Percentiles rank a stretch among this genome's conserved stretches.
phyloP scores from a whole-genome alignment of 2,329 filamentous ascomycete species.

The Paecilomyces fulvus region DNA sequence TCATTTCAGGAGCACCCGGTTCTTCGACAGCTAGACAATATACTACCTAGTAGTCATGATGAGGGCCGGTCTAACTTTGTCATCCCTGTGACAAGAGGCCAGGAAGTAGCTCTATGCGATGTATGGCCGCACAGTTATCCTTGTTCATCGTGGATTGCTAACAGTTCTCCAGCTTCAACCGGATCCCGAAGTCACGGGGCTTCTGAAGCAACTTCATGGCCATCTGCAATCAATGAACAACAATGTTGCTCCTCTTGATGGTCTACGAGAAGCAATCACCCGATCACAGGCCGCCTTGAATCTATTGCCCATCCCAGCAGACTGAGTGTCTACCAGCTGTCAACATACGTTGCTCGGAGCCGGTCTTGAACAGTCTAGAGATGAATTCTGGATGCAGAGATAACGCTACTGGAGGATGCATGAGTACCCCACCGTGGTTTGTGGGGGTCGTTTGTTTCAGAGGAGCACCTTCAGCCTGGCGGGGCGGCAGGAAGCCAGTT shows the following conservation, averaged over 20 bases:
- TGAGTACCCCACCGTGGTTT: background rate
- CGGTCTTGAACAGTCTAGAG: background rate
- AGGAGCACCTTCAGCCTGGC: background rate
- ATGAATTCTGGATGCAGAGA: background rate
- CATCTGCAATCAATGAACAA: constrained; percentile 38
- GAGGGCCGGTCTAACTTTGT: constrained; percentile 18
- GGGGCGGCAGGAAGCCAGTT: background rate
- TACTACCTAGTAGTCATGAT: constrained; percentile 8
- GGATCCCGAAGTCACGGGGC: constrained; percentile 26
- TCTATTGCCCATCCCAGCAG: constrained; percentile 20
- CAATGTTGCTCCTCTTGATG: constrained; percentile 30
- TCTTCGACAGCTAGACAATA: constrained; percentile 26
- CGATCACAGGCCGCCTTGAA: constrained; percentile 29
- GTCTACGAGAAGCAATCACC: constrained; percentile 29
- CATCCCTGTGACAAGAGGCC: constrained; percentile 16
- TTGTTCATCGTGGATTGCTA: background rate
- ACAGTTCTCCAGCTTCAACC: constrained; percentile 21
- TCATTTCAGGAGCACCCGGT: constrained; percentile 30
- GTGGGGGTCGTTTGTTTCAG: background rate
- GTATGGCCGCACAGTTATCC: constrained; percentile 14
- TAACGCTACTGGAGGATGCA: background rate
- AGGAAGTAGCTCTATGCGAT: constrained; percentile 22
- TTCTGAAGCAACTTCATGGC: constrained; percentile 33
- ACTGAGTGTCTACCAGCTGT: constrained; percentile 15
- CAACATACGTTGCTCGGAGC: too few relatives aligned